Percentiles rank a stretch among this genome's conserved stretches.
phyloP scores from a whole-genome alignment of 1,139 yeast species.

The Pneumocystis canis region DNA sequence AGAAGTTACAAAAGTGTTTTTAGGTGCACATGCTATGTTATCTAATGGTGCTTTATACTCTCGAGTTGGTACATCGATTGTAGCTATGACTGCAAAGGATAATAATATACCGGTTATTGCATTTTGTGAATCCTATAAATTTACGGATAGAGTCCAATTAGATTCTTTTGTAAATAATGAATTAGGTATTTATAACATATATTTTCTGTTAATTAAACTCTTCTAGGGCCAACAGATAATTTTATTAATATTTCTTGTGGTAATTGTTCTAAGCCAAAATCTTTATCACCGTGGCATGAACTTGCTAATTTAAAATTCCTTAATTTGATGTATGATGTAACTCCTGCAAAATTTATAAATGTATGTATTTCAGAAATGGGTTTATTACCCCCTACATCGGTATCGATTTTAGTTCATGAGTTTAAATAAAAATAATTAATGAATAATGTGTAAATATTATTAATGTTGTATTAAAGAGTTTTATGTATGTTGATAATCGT shows the following conservation, averaged over 20 bases:
- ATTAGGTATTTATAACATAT: conserved; percentile 23
- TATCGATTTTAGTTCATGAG: conserved; percentile 88
- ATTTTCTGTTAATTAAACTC: neutral
- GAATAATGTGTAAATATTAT: neutral
- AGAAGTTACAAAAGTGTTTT: conserved; percentile 75
- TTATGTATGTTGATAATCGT: neutral
- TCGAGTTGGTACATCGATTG: conserved; percentile 86
- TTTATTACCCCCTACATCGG: conserved; percentile 90
- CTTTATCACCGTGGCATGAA: conserved; percentile 51
- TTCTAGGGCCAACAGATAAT: conserved; percentile 47
- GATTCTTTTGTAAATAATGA: conserved; percentile 92
- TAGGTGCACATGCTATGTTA: conserved; percentile 95
- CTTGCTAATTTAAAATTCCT: conserved; percentile 53
- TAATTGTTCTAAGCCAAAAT: conserved; percentile 18
- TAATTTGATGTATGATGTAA: conserved; percentile 80
- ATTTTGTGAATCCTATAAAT: conserved; percentile 88
- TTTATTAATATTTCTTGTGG: conserved; percentile 32
- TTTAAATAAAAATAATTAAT: conserved; percentile 39
- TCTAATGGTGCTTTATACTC: conserved; percentile 88
- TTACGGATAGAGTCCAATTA: conserved; percentile 86
- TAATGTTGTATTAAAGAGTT: neutral
- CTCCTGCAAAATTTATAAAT: conserved; percentile 86
- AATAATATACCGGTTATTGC: conserved; percentile 87
- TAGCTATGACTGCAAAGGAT: conserved; percentile 80
- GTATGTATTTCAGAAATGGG: conserved; percentile 95